Evolutionary conservation across 1,139 yeast species (phyloP).

Genomic region (Candida sojae): DNA sequence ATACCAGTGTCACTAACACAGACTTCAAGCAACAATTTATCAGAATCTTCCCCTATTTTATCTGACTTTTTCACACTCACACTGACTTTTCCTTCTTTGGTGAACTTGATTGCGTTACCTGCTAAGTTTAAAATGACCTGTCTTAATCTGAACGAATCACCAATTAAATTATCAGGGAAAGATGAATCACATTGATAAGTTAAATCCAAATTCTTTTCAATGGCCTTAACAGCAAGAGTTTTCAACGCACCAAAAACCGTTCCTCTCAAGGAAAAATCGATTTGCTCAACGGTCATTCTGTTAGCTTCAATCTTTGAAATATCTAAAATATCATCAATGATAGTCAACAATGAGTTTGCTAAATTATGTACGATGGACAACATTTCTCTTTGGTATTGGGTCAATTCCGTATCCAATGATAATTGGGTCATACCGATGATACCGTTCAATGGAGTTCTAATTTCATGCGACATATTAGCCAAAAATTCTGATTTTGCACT

Average conservation of each 20-base stretch:
- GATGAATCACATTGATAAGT: conserved; percentile 82
- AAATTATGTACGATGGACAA: conserved; percentile 81
- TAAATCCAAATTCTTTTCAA: conserved; percentile 78
- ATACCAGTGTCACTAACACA: conserved; percentile 90
- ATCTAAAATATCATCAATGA: conserved; percentile 86
- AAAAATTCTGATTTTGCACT: conserved; percentile 88
- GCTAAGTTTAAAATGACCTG: conserved; percentile 83
- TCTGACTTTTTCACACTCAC: conserved; percentile 58
- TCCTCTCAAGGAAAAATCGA: conserved; percentile 80
- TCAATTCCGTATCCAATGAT: conserved; percentile 80
- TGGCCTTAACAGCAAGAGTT: conserved; percentile 85
- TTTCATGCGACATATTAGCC: conserved; percentile 91
- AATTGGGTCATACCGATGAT: conserved; percentile 91
- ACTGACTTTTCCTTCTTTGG: conserved; percentile 76
- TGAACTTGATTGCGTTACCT: conserved; percentile 86
- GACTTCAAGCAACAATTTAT: conserved; percentile 71
- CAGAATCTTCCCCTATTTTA: conserved; percentile 42
- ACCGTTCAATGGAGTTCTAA: conserved; percentile 91
- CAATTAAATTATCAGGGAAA: conserved; percentile 82
- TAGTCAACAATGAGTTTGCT: conserved; percentile 80
- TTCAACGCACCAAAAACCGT: conserved; percentile 88
- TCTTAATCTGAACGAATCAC: conserved; percentile 82
- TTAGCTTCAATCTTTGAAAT: conserved; percentile 91
- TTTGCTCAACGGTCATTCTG: conserved; percentile 88
- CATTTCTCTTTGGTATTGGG: conserved; percentile 91